Evolutionary conservation across 306 rosid species (phyloP).

Genomic region (Sechiopsis laciniata): DNA sequence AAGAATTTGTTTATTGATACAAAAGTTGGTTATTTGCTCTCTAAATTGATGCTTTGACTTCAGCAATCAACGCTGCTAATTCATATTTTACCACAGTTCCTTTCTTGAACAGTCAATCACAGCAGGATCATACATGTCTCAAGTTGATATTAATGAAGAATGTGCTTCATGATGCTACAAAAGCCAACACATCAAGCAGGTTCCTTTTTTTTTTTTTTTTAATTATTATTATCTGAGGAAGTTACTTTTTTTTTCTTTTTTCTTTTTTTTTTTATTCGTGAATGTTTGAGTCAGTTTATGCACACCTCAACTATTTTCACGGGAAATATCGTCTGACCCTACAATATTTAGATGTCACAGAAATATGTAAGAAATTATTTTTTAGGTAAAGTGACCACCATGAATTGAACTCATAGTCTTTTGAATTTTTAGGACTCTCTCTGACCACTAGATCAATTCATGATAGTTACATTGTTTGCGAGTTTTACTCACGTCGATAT

Average conservation of each 20-base stretch:
- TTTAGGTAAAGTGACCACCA: too few relatives aligned
- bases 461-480: neutral
- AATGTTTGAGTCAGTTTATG: too few relatives aligned
- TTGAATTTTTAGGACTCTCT: too few relatives aligned
- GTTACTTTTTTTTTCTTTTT: neutral
- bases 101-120: neutral
- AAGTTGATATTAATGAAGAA: neutral
- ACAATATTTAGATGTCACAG: too few relatives aligned
- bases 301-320: neutral
- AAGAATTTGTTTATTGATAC: neutral
- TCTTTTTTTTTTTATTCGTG: too few relatives aligned
- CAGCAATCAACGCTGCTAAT: neutral
- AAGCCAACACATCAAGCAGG: neutral
- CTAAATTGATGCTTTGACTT: constrained; percentile 5
- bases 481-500: constrained; percentile 4
- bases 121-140: neutral
- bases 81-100: neutral
- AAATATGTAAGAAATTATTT: too few relatives aligned
- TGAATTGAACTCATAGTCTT: too few relatives aligned
- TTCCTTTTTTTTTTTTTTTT: constrained; percentile 13
- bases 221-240: too few relatives aligned
- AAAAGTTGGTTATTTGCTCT: neutral
- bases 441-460: too few relatives aligned
- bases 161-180: constrained; percentile 6
- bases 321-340: too few relatives aligned